These are phyloP conservation scores for Leishmania guyanensis DNA, from an alignment of 208 protist genomes.

Conservation along the genomic window DNA sequence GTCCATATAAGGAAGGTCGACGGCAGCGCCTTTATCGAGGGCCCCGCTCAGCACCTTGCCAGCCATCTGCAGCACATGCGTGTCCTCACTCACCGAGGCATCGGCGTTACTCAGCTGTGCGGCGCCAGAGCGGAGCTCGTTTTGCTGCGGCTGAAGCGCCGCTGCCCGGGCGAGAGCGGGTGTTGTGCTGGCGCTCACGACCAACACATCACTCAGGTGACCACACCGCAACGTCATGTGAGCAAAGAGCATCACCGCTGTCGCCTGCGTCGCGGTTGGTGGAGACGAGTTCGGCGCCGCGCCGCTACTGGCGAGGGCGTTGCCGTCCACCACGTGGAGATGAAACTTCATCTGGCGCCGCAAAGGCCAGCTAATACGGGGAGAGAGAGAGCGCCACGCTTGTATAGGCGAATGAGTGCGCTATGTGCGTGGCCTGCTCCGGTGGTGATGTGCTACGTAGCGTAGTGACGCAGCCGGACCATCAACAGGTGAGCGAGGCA, in stretches of 20 bases:
- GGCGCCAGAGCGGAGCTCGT: not conserved
- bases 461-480: not conserved
- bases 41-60: conserved; percentile 10
- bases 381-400: not conserved
- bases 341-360: conserved; percentile 42
- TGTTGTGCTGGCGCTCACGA: conserved; percentile 73
- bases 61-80: conserved; percentile 26
- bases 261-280: conserved; percentile 15
- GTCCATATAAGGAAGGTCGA: conserved; percentile 18
- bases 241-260: conserved; percentile 57
- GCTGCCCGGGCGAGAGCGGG: conserved; percentile 10
- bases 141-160: conserved; percentile 1
- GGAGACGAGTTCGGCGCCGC: not conserved
- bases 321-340: conserved; percentile 74
- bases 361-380: not conserved
- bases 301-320: conserved; percentile 22
- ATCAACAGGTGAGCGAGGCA: not conserved
- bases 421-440: not conserved
- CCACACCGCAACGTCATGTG: conserved; percentile 77
- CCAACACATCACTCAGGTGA: conserved; percentile 47
- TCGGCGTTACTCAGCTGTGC: conserved; percentile 10
- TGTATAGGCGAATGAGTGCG: not conserved
- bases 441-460: not conserved
- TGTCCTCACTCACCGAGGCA: conserved; percentile 22
- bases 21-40: not conserved